Conservation (phyloP, 2,329 filamentous ascomycete species). For the Periconia macrospinosa region DNA sequence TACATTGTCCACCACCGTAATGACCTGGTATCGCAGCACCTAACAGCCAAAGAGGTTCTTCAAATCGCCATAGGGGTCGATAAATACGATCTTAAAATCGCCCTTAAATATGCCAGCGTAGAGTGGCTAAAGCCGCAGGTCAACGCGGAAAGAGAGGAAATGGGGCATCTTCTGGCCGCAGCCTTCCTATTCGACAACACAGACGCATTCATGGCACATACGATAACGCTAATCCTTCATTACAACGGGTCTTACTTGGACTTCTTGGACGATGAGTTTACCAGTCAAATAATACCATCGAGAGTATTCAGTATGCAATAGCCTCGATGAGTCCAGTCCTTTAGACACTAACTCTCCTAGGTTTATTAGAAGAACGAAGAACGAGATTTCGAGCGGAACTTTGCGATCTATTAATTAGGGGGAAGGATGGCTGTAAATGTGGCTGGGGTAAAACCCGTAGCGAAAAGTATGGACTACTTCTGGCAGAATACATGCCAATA, state of each 20-base stretch:
- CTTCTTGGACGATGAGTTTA: background rate
- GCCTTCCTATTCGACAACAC: background rate
- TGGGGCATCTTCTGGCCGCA: background rate
- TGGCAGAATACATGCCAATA: no score
- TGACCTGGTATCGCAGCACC: background rate
- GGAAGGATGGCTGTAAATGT: no score
- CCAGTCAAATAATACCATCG: background rate
- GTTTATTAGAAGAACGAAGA: background rate
- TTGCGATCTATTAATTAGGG: no score
- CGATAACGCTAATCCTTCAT: background rate
- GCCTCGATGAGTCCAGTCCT: background rate
- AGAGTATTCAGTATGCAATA: background rate
- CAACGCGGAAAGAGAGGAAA: background rate
- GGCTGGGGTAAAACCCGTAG: no score
- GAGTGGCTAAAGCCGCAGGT: background rate
- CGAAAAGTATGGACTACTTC: no score
- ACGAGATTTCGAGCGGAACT: background rate
- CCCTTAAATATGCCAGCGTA: background rate
- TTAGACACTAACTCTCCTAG: background rate
- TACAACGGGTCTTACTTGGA: background rate
- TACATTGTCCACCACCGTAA: background rate
- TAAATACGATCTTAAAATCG: background rate
- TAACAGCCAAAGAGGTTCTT: background rate
- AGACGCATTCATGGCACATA: background rate
- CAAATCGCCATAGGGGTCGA: background rate